Evolutionary conservation across 1,284 basidiomycete genomes (phyloP).

Genomic region (Cutaneotrichosporon curvatum): DNA sequence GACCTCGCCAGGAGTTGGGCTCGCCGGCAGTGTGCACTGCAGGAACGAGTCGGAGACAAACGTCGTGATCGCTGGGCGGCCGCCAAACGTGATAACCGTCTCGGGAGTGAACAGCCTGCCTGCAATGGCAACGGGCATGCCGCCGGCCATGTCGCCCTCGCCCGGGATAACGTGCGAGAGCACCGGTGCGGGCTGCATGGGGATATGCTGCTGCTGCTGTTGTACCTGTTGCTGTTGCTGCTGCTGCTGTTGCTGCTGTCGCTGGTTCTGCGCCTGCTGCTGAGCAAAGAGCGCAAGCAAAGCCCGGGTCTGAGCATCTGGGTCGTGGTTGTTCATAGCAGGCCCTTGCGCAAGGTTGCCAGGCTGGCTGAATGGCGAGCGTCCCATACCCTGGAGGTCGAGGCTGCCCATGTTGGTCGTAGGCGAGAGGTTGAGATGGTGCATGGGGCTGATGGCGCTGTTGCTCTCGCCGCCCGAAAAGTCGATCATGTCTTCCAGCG

Average conservation of each 20-base stretch:
- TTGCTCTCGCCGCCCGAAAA: conserved; percentile 35
- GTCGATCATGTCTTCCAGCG: conserved; percentile 36
- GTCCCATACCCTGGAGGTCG: conserved; percentile 12
- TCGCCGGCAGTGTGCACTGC: conserved; percentile 84
- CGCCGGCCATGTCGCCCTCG: conserved; percentile 84
- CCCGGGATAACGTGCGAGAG: conserved; percentile 68
- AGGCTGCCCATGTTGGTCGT: conserved; percentile 12
- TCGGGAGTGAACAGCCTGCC: conserved; percentile 70
- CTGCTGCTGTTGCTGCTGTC: conserved; percentile 3
- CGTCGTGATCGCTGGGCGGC: conserved; percentile 71
- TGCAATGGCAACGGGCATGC: conserved; percentile 89
- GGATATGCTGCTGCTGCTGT: conserved; percentile 3
- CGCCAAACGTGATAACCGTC: conserved; percentile 75
- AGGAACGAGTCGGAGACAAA: conserved; percentile 91
- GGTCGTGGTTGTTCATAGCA: conserved; percentile 1
- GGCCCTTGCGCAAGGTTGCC: no score
- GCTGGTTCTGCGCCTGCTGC: conserved; percentile 1
- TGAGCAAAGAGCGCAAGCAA: conserved; percentile 13
- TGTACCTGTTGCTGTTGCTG: neutral
- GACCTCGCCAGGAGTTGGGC: conserved; percentile 75
- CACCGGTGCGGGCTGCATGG: conserved; percentile 27
- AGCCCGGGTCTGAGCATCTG: conserved; percentile 19
- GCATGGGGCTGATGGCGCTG: conserved; percentile 16
- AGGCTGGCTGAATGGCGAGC: no score
- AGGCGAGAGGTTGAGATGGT: conserved; percentile 17